A percentile compares a stretch with the other conserved stretches of the same genome.
Evolutionary conservation across 495 filamentous ascomycete genomes (phyloP).

Genomic region (Daldinia decipiens): DNA sequence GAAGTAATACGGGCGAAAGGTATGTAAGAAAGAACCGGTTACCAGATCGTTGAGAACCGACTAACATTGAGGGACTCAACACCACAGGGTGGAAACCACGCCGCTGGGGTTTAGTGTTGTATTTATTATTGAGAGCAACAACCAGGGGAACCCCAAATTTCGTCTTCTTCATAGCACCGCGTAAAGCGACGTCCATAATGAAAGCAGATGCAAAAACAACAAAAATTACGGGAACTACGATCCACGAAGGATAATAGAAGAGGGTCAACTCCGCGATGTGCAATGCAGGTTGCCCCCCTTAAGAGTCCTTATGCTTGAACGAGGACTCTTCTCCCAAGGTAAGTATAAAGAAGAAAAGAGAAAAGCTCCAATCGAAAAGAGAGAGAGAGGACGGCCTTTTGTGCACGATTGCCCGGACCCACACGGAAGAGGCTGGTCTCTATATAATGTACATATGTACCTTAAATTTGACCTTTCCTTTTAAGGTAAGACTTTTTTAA

Average conservation of each 20-base stretch:
- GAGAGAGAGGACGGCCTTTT: slow-evolving; percentile 38
- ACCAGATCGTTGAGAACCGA: no score
- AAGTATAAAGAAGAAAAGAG: slow-evolving; percentile 60
- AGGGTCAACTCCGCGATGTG: slow-evolving; percentile 75
- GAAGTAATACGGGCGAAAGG: no score
- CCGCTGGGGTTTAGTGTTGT: not conserved
- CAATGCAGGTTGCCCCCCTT: slow-evolving; percentile 77
- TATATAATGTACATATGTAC: no score
- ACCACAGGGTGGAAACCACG: not conserved
- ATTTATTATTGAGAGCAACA: not conserved
- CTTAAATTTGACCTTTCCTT: not conserved
- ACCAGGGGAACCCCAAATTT: slow-evolving; percentile 28
- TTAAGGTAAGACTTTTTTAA: not conserved
- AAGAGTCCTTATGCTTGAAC: slow-evolving; percentile 70
- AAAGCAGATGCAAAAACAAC: slow-evolving; percentile 58
- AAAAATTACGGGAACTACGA: slow-evolving; percentile 77
- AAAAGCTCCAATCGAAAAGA: slow-evolving; percentile 47
- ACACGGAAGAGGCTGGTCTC: slow-evolving; percentile 5
- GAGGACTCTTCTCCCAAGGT: slow-evolving; percentile 72
- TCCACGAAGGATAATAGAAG: slow-evolving; percentile 74
- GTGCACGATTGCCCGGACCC: slow-evolving; percentile 23
- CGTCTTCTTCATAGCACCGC: slow-evolving; percentile 42
- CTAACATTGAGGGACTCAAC: not conserved
- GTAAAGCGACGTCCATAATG: slow-evolving; percentile 38
- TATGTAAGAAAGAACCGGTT: no score